Conservation (phyloP, 2,329 filamentous ascomycete species). For the Metarhizium album region DNA sequence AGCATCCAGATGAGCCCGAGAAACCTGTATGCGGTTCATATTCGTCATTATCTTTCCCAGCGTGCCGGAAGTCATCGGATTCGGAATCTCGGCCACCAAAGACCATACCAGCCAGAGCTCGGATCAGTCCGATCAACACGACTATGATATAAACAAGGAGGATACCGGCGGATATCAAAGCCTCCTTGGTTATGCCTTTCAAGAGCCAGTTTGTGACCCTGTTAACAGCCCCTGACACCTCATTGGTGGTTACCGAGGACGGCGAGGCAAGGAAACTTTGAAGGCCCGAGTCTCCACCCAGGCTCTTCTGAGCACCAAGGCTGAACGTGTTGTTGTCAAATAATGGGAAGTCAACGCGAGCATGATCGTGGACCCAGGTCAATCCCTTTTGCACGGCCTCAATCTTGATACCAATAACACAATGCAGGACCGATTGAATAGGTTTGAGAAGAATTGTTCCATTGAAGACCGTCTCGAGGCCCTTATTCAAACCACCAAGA, state of each 20-base stretch:
- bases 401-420: constrained; percentile 81
- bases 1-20: constrained; percentile 10
- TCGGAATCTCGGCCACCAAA: constrained; percentile 40
- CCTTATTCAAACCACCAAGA: constrained; percentile 62
- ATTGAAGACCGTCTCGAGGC: constrained; percentile 69
- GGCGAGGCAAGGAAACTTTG: constrained; percentile 70
- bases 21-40: not conserved
- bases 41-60: constrained; percentile 18
- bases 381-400: constrained; percentile 74
- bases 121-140: constrained; percentile 60
- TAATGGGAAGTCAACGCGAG: constrained; percentile 68
- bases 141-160: constrained; percentile 70
- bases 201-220: constrained; percentile 58
- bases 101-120: constrained; percentile 52
- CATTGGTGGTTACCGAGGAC: constrained; percentile 62
- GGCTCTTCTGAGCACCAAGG: constrained; percentile 55
- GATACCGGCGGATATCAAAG: constrained; percentile 66
- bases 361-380: constrained; percentile 88
- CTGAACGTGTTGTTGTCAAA: constrained; percentile 78
- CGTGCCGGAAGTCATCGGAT: constrained; percentile 43
- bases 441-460: constrained; percentile 70
- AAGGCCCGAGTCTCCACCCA: constrained; percentile 47
- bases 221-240: constrained; percentile 66
- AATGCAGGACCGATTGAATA: constrained; percentile 70
- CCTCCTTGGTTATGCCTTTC: constrained; percentile 61